Conservation (phyloP, 345 rosid species). For the Acer saccharum region DNA sequence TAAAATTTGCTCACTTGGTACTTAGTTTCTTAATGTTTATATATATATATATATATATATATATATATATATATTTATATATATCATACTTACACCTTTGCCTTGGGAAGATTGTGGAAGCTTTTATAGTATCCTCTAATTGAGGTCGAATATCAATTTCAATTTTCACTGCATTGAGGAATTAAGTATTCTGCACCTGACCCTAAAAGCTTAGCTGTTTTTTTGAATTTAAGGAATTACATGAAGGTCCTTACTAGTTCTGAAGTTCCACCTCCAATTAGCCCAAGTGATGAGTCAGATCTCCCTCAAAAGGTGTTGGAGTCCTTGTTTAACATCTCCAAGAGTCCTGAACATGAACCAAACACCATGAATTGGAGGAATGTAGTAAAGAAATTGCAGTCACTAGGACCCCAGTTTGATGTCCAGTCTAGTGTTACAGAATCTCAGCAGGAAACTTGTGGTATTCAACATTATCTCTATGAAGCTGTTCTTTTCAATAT, state of each 20-base stretch:
- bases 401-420: constrained; percentile 57
- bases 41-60: background rate
- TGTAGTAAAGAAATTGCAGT: constrained; percentile 79
- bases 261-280: constrained; percentile 42
- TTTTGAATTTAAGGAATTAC: constrained; percentile 50
- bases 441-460: constrained; percentile 38
- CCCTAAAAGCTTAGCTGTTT: constrained; percentile 17
- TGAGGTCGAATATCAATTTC: constrained; percentile 1
- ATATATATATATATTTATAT: background rate
- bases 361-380: constrained; percentile 84
- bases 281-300: constrained; percentile 36
- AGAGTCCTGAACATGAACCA: constrained; percentile 67
- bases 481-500: background rate
- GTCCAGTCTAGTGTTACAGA: constrained; percentile 44
- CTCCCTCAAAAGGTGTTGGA: constrained; percentile 86
- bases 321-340: constrained; percentile 68
- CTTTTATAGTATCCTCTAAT: background rate
- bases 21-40: background rate
- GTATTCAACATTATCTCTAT: constrained; percentile 33
- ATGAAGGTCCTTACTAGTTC: constrained; percentile 44
- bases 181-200: background rate
- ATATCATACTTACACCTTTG: background rate
- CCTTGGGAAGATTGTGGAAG: background rate
- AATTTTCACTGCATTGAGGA: background rate
- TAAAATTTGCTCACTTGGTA: background rate